Conservation (phyloP, 805 yeast species). For the Candida andamanensis region DNA sequence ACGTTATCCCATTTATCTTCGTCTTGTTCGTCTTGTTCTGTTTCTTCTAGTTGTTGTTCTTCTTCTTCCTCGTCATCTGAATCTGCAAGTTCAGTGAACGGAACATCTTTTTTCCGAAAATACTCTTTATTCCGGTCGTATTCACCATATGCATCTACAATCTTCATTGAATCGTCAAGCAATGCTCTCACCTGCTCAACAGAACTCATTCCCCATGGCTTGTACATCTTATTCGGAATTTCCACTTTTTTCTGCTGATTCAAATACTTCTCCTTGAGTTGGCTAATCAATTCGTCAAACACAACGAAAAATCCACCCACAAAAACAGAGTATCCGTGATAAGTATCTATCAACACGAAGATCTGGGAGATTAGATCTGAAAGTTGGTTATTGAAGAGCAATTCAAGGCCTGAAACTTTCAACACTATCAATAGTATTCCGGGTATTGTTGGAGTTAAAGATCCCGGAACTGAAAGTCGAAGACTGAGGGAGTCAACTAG, state of each 20-base stretch:
- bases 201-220: conserved; percentile 58
- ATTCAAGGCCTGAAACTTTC: conserved; percentile 61
- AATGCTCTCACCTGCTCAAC: conserved; percentile 41
- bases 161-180: conserved; percentile 31
- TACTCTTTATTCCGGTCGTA: conserved; percentile 36
- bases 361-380: conserved; percentile 70
- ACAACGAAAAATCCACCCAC: conserved; percentile 71
- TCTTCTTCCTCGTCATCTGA: conserved; percentile 28
- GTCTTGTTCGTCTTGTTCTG: conserved; percentile 11
- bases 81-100: conserved; percentile 22
- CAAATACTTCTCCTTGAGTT: conserved; percentile 18
- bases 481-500: conserved; percentile 73
- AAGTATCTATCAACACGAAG: conserved; percentile 73
- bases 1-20: conserved; percentile 56
- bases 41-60: conserved; percentile 10
- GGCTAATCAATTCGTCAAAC: conserved; percentile 55
- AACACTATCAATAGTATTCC: conserved; percentile 66
- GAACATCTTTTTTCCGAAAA: conserved; percentile 33
- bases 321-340: conserved; percentile 73
- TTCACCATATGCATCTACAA: conserved; percentile 22
- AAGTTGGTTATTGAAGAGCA: conserved; percentile 52
- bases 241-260: background rate
- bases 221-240: conserved; percentile 17
- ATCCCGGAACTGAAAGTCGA: conserved; percentile 59
- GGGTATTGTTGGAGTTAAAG: conserved; percentile 66